Base-by-base conservation (phyloP, 495 filamentous ascomycete species). In the Tuber umbilicatum region DNA sequence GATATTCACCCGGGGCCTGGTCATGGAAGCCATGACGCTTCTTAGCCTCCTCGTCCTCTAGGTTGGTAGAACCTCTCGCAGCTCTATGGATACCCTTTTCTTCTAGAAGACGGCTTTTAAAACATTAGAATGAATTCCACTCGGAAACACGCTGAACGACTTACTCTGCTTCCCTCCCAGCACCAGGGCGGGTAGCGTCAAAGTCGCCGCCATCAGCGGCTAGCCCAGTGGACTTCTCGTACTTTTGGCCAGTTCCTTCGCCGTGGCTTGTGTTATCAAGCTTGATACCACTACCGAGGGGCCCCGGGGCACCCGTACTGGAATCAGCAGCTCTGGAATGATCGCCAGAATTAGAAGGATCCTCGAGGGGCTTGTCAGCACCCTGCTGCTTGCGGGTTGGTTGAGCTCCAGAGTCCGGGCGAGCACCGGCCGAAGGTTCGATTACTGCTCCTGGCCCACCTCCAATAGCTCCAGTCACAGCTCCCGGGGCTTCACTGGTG, bases 121-220 rank as follows among this genome's bases (percentile, higher is more conserved):
- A 68, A 69, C 1, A 50, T 80, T 74, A 76, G 47, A 16, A 77
- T 23, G 35, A n/a, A 43, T 2, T 12, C 42, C 23, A 67, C 16
- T n/a, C 27, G 35, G 9, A 37, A 1, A 55, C 19, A 68, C 37
- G 70, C 45, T 27, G 47, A 39, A 21, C 64, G 43, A 86, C 89
- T 84, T 85, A 91, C 90, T 90, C 88, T 70, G 89, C 90, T 81
- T 92, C 90, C 45, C 81, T 80, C 0, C 89, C 90, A 10, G 90
- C 90, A 12, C 90, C 90, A 1, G 90, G 87, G 38, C 84, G 85
- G 40, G 86, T 83, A 68, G 88, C 83, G 84, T 91, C 90, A 78
- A 91, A 85, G 78, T 91, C 82, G 27, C 88, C 83, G 74, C 89
- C 84, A 74, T 89, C 86, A 77, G 88, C 83, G 73, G 85, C 76